These are phyloP conservation scores for Paramecium sonneborni DNA, from an alignment of 73 alveolate genomes.

Conservation along the genomic window DNA sequence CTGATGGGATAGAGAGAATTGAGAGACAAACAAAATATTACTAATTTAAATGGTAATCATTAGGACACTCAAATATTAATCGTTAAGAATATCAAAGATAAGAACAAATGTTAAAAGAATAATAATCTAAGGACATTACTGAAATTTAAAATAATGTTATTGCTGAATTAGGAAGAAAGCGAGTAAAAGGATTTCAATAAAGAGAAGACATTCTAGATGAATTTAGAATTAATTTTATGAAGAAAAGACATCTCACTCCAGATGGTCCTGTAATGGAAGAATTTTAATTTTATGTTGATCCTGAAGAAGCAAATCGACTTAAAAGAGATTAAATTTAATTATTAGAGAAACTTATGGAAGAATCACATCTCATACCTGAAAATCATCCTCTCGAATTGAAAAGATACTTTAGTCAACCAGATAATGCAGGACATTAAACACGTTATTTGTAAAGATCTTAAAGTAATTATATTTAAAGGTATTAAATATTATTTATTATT, in stretches of 20 bases:
- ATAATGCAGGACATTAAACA: not conserved
- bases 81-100: slow-evolving; percentile 27
- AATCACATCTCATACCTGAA: not conserved
- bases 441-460: not conserved
- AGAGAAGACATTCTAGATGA: slow-evolving; percentile 28
- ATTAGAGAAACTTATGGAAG: slow-evolving; percentile 10
- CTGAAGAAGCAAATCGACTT: not conserved
- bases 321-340: not conserved
- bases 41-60: slow-evolving; percentile 43
- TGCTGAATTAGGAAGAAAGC: not conserved
- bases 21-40: slow-evolving; percentile 39
- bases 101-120: not conserved
- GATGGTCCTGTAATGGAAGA: slow-evolving; percentile 54
- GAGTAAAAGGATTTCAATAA: not conserved
- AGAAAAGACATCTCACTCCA: not conserved
- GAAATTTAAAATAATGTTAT: slow-evolving; percentile 34
- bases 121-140: not conserved
- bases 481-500: not conserved
- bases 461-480: not conserved
- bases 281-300: slow-evolving; percentile 48
- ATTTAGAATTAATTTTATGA: slow-evolving; percentile 44
- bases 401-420: not conserved
- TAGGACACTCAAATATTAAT: slow-evolving; percentile 2
- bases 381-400: not conserved
- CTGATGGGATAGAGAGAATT: slow-evolving; percentile 16